Percentiles rank a stretch among this genome's conserved stretches.
These are phyloP conservation scores for Oenanthe sinensis DNA, from an alignment of 129 eudicot species.

Conservation along the genomic window DNA sequence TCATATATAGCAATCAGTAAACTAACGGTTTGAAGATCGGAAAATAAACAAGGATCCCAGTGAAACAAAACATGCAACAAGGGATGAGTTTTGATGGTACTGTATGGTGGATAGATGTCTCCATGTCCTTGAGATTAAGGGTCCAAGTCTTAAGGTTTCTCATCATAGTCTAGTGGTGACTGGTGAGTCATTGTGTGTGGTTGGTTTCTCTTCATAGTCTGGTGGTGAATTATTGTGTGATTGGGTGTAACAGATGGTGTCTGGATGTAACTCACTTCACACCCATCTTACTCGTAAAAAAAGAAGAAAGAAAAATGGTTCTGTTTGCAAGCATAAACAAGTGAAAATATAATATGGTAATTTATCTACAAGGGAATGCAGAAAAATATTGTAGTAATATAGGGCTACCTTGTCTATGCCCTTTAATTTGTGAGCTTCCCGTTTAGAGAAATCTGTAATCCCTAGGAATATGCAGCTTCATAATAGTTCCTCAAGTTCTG, in stretches of 20 bases:
- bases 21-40: background rate
- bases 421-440: background rate
- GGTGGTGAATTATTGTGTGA: background rate
- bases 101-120: background rate
- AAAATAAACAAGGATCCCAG: background rate
- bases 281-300: background rate
- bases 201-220: background rate
- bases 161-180: background rate
- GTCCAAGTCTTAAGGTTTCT: background rate
- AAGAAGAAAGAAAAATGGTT: background rate
- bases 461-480: background rate
- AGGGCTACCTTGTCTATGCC: background rate
- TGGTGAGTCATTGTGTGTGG: background rate
- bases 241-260: background rate
- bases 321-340: background rate
- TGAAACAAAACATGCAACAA: background rate
- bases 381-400: background rate
- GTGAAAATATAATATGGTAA: background rate
- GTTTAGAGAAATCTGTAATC: background rate
- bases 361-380: background rate
- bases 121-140: background rate
- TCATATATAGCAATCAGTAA: background rate
- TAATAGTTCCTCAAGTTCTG: background rate
- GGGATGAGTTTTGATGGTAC: background rate
- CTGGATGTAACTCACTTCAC: background rate